Evolutionary conservation across 164 flowering plant species (phyloP).

Genomic region (Annona cherimola): DNA sequence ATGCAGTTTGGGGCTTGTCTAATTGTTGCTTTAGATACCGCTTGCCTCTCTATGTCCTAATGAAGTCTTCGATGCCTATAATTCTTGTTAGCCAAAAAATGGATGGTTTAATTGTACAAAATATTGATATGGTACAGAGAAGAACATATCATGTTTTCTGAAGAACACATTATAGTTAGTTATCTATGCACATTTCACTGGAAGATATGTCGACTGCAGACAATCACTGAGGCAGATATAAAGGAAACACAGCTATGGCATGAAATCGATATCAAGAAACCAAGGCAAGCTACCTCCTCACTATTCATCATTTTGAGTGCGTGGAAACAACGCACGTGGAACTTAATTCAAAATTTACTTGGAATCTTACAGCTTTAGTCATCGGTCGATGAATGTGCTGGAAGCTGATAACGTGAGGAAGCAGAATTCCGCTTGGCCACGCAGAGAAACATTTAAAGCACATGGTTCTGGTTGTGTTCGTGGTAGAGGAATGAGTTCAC

Average conservation of each 20-base stretch:
- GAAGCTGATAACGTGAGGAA: not conserved
- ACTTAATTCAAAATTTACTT: not conserved
- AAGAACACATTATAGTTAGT: not conserved
- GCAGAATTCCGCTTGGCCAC: not conserved
- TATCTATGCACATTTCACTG: not conserved
- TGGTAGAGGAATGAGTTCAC: not conserved
- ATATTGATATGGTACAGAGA: not conserved
- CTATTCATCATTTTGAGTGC: not conserved
- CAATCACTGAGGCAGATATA: constrained; percentile 19
- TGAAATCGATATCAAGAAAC: constrained; percentile 15
- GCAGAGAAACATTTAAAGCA: not conserved
- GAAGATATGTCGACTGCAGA: constrained; percentile 15
- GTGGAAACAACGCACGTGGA: not conserved
- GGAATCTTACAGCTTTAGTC: not conserved
- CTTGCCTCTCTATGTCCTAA: not conserved
- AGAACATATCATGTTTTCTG: too few relatives aligned
- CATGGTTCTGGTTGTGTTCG: not conserved
- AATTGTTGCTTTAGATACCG: not conserved
- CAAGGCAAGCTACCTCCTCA: not conserved
- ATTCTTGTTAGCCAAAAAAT: not conserved
- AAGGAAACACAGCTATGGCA: constrained; percentile 30
- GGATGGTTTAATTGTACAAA: not conserved
- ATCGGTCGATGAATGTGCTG: not conserved
- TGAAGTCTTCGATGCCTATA: not conserved
- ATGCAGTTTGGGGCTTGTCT: not conserved